Evolutionary conservation across 73 alveolate genomes (phyloP).

Genomic region (Breviolum minutum): DNA sequence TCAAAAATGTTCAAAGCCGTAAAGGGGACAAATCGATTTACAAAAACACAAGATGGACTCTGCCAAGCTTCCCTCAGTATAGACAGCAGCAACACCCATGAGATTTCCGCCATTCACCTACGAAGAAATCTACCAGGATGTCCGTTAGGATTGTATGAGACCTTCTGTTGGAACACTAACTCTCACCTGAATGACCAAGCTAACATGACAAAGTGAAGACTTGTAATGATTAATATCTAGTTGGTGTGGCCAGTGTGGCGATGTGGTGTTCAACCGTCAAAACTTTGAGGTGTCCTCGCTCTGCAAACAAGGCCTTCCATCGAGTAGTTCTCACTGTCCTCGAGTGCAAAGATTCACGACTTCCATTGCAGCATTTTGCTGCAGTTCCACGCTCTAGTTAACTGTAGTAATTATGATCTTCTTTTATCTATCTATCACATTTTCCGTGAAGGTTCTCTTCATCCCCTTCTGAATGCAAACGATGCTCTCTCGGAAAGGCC

Average conservation of each 20-base stretch:
- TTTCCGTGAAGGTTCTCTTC: neutral
- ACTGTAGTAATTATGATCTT: too few species aligned
- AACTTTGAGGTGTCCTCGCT: neutral
- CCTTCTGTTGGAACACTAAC: too few species aligned
- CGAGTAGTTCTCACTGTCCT: conserved; percentile 67
- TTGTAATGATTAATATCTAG: too few species aligned
- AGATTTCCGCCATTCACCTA: conserved; percentile 49
- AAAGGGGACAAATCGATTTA: neutral
- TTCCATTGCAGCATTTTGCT: neutral
- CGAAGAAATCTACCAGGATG: neutral
- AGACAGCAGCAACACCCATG: conserved; percentile 53
- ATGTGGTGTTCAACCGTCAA: too few species aligned
- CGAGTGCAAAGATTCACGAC: neutral
- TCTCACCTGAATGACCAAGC: neutral
- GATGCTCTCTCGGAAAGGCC: conserved; percentile 54
- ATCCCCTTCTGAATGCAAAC: neutral
- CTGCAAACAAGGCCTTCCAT: conserved; percentile 17
- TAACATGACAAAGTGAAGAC: too few species aligned
- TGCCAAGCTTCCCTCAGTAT: conserved; percentile 23
- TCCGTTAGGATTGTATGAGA: neutral
- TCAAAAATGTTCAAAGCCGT: neutral
- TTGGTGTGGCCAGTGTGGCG: too few species aligned
- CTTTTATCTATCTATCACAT: too few species aligned
- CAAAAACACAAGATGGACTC: too few species aligned
- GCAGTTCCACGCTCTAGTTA: too few species aligned